Evolutionary conservation across 805 yeast species (phyloP).

Genomic region (Barnettozyma siamensis): DNA sequence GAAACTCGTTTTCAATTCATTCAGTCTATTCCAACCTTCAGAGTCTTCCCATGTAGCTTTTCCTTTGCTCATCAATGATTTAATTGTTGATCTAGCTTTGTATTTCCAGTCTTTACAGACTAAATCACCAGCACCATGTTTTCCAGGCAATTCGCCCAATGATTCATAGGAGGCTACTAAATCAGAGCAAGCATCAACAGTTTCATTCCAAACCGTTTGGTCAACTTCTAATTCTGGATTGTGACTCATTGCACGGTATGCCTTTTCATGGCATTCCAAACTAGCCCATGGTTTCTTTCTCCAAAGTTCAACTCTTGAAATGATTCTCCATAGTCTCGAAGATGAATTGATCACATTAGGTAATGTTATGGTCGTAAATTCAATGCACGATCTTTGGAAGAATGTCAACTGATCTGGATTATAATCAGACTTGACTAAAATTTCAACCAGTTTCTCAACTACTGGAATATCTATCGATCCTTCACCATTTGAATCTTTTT

Average conservation of each 20-base stretch:
- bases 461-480: constrained; percentile 68
- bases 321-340: constrained; percentile 68
- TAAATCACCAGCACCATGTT: constrained; percentile 71
- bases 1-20: constrained; percentile 29
- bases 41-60: constrained; percentile 73
- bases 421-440: constrained; percentile 49
- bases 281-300: constrained; percentile 83
- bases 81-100: constrained; percentile 66
- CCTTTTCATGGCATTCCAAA: constrained; percentile 79
- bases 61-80: constrained; percentile 76
- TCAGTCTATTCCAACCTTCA: constrained; percentile 66
- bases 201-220: constrained; percentile 65
- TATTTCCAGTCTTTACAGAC: constrained; percentile 92
- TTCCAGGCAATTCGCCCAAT: constrained; percentile 79
- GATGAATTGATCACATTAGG: constrained; percentile 63
- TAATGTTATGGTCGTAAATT: constrained; percentile 61
- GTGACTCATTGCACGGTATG: constrained; percentile 65
- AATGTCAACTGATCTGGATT: constrained; percentile 36
- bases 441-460: constrained; percentile 64
- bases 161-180: constrained; percentile 82
- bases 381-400: constrained; percentile 65
- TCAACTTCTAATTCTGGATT: constrained; percentile 58
- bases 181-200: constrained; percentile 74
- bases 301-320: constrained; percentile 87
- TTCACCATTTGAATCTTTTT: constrained; percentile 53